Percentiles rank a stretch among this genome's conserved stretches.
Conservation (phyloP, 805 yeast species). For the Lipomyces starkeyi region DNA sequence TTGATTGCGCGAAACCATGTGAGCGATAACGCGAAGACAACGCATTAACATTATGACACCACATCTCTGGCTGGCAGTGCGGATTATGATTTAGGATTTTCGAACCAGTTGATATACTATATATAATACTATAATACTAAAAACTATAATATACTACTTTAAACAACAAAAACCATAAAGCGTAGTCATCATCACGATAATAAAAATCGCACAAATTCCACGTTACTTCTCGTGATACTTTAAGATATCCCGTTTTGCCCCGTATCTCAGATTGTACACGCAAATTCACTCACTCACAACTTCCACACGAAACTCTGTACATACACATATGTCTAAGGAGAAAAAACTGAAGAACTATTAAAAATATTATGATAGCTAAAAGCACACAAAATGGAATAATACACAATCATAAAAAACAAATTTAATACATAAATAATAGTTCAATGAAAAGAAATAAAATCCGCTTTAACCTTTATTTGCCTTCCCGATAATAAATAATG, state of each 20-base stretch:
- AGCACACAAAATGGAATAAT: neutral
- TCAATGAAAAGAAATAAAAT: neutral
- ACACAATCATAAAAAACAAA: neutral
- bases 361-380: neutral
- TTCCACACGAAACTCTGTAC: neutral
- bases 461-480: slow-evolving; percentile 3
- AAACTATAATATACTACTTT: neutral
- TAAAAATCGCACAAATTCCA: neutral
- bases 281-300: neutral
- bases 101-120: neutral
- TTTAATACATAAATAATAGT: neutral
- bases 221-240: neutral
- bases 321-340: neutral
- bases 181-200: neutral
- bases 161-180: neutral
- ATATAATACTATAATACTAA: slow-evolving; percentile 1
- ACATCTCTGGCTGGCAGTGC: no score
- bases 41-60: no score
- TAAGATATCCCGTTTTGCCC: neutral
- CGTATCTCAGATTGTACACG: neutral
- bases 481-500: slow-evolving; percentile 3
- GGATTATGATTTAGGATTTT: neutral
- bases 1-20: no score
- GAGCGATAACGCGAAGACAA: no score
- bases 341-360: neutral